These are phyloP conservation scores for Lasiosphaeris hirsuta DNA, from an alignment of 495 filamentous ascomycete genomes.

Conservation along the genomic window DNA sequence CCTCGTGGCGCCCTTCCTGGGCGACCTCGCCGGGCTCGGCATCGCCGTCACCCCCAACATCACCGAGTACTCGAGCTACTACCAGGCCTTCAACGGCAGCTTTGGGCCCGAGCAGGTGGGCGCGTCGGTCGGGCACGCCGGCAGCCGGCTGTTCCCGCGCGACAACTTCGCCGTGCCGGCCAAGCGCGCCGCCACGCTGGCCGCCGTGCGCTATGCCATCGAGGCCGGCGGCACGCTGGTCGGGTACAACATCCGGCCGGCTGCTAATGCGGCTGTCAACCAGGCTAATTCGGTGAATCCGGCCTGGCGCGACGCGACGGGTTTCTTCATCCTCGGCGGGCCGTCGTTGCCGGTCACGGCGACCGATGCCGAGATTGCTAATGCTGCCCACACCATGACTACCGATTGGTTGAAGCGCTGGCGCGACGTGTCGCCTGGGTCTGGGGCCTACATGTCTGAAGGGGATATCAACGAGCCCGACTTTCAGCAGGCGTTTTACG, in stretches of 20 bases:
- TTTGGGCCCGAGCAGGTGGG: conserved; percentile 50
- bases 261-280: conserved; percentile 30
- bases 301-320: conserved; percentile 46
- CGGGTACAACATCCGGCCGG: conserved; percentile 49
- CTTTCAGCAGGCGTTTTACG: conserved; percentile 59
- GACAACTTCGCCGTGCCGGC: conserved; percentile 40
- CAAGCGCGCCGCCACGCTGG: conserved; percentile 42
- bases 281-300: conserved; percentile 45
- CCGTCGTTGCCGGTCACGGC: conserved; percentile 36
- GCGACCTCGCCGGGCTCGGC: conserved; percentile 32
- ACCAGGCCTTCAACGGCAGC: conserved; percentile 43
- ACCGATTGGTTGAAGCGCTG: conserved; percentile 45
- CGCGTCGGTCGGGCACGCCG: conserved; percentile 34
- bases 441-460: conserved; percentile 48
- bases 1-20: conserved; percentile 47
- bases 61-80: conserved; percentile 49
- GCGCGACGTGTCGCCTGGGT: conserved; percentile 39
- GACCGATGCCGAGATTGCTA: conserved; percentile 36
- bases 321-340: conserved; percentile 45
- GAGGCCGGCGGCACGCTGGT: conserved; percentile 42
- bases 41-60: conserved; percentile 42
- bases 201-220: conserved; percentile 43
- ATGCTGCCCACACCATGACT: conserved; percentile 46
- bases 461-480: conserved; percentile 55
- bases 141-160: conserved; percentile 51